Evolutionary conservation across 2,329 filamentous ascomycete species (phyloP).

Genomic region (Chaetomium sp.): DNA sequence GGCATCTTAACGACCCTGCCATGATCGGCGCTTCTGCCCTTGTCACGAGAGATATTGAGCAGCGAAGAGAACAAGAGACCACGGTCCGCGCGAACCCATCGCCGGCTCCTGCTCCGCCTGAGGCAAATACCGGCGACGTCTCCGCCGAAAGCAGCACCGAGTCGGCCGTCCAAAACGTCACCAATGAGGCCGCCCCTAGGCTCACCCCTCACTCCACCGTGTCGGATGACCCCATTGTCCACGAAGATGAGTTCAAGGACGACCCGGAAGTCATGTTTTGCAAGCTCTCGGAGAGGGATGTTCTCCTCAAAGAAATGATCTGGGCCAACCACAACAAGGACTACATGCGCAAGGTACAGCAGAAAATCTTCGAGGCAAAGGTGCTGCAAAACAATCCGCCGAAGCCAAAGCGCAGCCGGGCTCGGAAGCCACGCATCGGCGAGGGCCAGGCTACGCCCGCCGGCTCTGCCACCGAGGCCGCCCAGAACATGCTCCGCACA

Average conservation of each 20-base stretch:
- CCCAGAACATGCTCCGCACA: slow-evolving; percentile 67
- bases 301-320: slow-evolving; percentile 81
- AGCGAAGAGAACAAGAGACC: slow-evolving; percentile 20
- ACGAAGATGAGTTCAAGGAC: slow-evolving; percentile 81
- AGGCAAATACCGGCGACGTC: not conserved
- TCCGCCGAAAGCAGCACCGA: not conserved
- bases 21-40: slow-evolving; percentile 42
- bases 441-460: slow-evolving; percentile 68
- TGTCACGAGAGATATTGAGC: slow-evolving; percentile 24
- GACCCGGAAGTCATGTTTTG: slow-evolving; percentile 87
- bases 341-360: slow-evolving; percentile 84
- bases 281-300: slow-evolving; percentile 71
- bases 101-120: not conserved
- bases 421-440: slow-evolving; percentile 58
- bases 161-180: not conserved
- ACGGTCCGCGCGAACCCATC: not conserved
- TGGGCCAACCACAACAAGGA: slow-evolving; percentile 96
- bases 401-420: slow-evolving; percentile 58
- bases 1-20: slow-evolving; percentile 66
- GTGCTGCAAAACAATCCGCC: slow-evolving; percentile 51
- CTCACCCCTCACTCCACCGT: slow-evolving; percentile 36
- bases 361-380: slow-evolving; percentile 77
- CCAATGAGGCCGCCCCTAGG: not conserved
- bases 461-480: slow-evolving; percentile 69
- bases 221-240: slow-evolving; percentile 66